Conservation (phyloP, 2,329 filamentous ascomycete species). For the Pseudogymnoascus sp. region DNA sequence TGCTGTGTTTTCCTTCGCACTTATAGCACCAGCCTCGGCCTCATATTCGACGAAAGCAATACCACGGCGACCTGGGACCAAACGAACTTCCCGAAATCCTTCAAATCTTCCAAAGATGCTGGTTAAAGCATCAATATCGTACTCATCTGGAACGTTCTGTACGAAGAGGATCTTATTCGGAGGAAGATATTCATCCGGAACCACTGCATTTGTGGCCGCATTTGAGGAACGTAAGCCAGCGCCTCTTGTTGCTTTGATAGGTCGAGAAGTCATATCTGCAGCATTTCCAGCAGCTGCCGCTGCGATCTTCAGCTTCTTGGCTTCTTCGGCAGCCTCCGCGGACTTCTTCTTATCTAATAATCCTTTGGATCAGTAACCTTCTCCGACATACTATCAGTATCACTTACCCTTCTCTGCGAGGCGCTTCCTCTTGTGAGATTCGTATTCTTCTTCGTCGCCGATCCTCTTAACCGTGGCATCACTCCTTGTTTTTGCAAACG, state of each 20-base stretch:
- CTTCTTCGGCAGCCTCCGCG: conserved; percentile 68
- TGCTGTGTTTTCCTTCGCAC: conserved; percentile 86
- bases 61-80: conserved; percentile 78
- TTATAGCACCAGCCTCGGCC: conserved; percentile 79
- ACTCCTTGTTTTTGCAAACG: conserved; percentile 74
- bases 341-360: conserved; percentile 68
- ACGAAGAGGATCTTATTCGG: conserved; percentile 96
- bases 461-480: conserved; percentile 77
- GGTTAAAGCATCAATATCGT: conserved; percentile 72
- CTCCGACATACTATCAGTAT: background rate
- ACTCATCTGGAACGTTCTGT: conserved; percentile 83
- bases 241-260: conserved; percentile 64
- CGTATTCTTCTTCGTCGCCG: conserved; percentile 73
- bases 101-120: conserved; percentile 83
- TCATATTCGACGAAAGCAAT: conserved; percentile 98
- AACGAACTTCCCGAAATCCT: conserved; percentile 85
- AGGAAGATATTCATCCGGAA: conserved; percentile 96
- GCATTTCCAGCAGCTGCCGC: conserved; percentile 36
- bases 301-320: conserved; percentile 67
- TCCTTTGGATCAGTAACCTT: conserved; percentile 5
- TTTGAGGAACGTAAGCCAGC: conserved; percentile 72
- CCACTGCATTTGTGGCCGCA: conserved; percentile 60
- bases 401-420: conserved; percentile 79
- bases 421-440: conserved; percentile 76
- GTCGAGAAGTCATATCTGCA: conserved; percentile 46